Base-by-base conservation (phyloP, 495 filamentous ascomycete genomes). In the Penicillium turbatum region DNA sequence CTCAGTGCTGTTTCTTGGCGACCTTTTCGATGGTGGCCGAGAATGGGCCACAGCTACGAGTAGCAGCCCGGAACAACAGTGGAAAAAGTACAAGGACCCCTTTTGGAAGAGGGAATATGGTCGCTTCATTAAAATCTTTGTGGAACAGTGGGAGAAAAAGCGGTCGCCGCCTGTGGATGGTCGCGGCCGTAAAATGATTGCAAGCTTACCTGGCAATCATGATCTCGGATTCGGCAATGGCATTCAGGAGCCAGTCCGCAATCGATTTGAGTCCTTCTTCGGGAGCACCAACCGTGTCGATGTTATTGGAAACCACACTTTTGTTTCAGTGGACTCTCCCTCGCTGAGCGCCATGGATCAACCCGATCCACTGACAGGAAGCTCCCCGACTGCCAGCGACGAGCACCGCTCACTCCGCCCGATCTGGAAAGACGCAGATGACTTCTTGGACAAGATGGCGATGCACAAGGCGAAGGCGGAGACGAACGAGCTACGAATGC, bases 21-120 rank as follows among this genome's bases (percentile, higher is more conserved):
- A 99, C 62, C 76, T 99, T 1, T 97, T 99, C 59, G 95, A 99
- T 62, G 95, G 95, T 2, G 95, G 95, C 12, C 79, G 95, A 60
- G 95, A 99, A 71, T 99, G 95, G 95, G 85, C 85, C 48, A 88
- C 89, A 24, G 52, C 74, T 7, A 73, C 79, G 17, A 86, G 80
- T 50, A 69, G 76, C 31, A 88, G 87, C 48, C 84, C 87, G 0
- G 73, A 90, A 37, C 78, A 82, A 59, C 82, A 79, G 57, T 96
- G 87, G 78, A 82, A 80, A 53, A 81, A 78, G 54, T 95, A 95
- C 55, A 85, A 83, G 8, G 81, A 89, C 53, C 72, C 74, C 13
- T 95, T 86, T 59, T 97, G 92, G 92, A 72, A 90, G 58, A 73
- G 79, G 36, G 92, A 97, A 67, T 96, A 90, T 55, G 72, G 73